phyloP scores from a whole-genome alignment of 2,329 filamentous ascomycete genomes.

The Colletotrichum scovillei region DNA sequence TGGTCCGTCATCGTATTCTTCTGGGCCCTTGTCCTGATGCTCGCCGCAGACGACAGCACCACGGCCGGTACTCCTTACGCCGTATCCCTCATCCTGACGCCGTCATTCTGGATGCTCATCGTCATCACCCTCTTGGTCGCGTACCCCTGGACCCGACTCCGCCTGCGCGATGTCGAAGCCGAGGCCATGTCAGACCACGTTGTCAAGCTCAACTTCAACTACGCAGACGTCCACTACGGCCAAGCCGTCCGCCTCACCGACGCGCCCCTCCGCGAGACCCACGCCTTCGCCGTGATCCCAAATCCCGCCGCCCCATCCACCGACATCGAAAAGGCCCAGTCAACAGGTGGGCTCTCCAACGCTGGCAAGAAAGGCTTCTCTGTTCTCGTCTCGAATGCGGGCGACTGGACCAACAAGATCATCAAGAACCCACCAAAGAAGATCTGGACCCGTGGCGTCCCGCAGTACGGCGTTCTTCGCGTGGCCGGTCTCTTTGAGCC shows the following conservation, averaged over 20 bases:
- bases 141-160: conserved; percentile 79
- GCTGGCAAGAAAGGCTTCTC: conserved; percentile 68
- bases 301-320: conserved; percentile 50
- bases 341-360: conserved; percentile 36
- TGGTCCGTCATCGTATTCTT: conserved; percentile 75
- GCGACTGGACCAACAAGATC: conserved; percentile 77
- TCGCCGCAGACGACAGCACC: conserved; percentile 61
- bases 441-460: conserved; percentile 76
- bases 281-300: conserved; percentile 81
- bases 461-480: conserved; percentile 75
- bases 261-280: conserved; percentile 76
- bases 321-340: conserved; percentile 25
- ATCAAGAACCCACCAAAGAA: conserved; percentile 71
- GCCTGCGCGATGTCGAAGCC: conserved; percentile 72
- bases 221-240: conserved; percentile 68
- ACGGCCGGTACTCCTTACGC: conserved; percentile 48
- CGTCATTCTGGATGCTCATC: conserved; percentile 74
- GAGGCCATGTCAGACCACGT: conserved; percentile 79
- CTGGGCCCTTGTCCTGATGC: conserved; percentile 66
- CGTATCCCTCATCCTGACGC: conserved; percentile 48
- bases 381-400: conserved; percentile 77
- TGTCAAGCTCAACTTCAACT: conserved; percentile 75
- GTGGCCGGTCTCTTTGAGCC: conserved; percentile 74
- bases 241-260: conserved; percentile 70
- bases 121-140: conserved; percentile 73